phyloP scores from a whole-genome alignment of 163 green algal species.

The Prototheca cutis region DNA sequence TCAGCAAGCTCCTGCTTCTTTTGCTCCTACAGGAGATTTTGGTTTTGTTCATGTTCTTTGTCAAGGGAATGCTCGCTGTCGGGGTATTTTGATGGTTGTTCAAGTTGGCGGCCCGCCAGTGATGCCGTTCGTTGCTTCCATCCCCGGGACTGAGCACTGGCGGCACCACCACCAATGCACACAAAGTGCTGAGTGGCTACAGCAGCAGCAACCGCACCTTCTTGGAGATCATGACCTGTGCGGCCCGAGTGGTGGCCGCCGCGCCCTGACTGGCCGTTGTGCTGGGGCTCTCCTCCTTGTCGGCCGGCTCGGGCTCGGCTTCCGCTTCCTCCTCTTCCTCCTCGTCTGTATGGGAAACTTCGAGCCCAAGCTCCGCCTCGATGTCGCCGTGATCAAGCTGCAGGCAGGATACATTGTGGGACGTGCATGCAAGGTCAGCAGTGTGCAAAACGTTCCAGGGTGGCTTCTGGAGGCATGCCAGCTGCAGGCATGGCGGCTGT shows the following conservation, averaged over 20 bases:
- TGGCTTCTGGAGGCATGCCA: too few species aligned
- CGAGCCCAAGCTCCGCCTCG: conserved; percentile 39
- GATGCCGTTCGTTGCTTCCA: too few species aligned
- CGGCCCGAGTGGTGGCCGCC: neutral
- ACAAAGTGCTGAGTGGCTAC: too few species aligned
- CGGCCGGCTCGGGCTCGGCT: neutral
- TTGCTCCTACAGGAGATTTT: conserved; percentile 21
- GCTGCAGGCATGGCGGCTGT: too few species aligned
- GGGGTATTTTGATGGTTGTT: neutral
- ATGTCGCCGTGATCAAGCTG: conserved; percentile 23
- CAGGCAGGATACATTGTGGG: neutral
- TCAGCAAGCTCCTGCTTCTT: conserved; percentile 42
- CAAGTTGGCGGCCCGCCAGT: too few species aligned
- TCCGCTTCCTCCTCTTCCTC: conserved; percentile 24
- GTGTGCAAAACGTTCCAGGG: too few species aligned
- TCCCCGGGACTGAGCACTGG: too few species aligned
- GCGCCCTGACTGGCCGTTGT: neutral
- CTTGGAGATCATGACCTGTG: conserved; percentile 19
- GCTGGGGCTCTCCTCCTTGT: neutral
- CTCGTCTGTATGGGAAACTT: conserved; percentile 23
- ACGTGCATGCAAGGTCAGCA: neutral
- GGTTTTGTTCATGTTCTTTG: neutral
- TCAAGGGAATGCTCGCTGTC: neutral
- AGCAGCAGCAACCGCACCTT: too few species aligned
- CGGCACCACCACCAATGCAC: too few species aligned